Percentiles rank a stretch among this genome's conserved stretches.
These are phyloP conservation scores for Hyphopichia pseudoburtonii DNA, from an alignment of 1,139 yeast species.

Conservation along the genomic window DNA sequence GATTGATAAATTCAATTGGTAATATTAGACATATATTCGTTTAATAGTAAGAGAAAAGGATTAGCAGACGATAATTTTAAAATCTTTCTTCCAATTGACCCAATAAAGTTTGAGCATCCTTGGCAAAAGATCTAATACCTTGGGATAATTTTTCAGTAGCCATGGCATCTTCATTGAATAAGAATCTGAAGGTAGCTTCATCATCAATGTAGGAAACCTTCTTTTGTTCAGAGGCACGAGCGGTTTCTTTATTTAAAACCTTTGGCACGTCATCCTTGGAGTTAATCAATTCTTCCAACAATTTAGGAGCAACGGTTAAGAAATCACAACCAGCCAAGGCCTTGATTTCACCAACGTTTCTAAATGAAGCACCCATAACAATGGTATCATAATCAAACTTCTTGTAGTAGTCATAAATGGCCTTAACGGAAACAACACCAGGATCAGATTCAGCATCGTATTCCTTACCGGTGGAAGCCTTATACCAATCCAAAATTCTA, in stretches of 20 bases:
- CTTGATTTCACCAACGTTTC: slow-evolving; percentile 95
- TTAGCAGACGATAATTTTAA: slow-evolving; percentile 17
- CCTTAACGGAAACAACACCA: slow-evolving; percentile 89
- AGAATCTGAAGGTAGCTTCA: slow-evolving; percentile 89
- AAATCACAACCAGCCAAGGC: slow-evolving; percentile 97
- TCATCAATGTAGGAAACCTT: slow-evolving; percentile 82
- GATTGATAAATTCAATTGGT: no score
- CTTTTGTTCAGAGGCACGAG: slow-evolving; percentile 50
- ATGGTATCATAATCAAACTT: slow-evolving; percentile 94
- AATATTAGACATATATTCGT: background rate
- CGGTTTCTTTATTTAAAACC: slow-evolving; percentile 66
- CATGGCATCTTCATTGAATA: slow-evolving; percentile 95
- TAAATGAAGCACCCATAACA: slow-evolving; percentile 99
- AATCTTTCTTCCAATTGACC: slow-evolving; percentile 75
- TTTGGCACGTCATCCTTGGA: slow-evolving; percentile 78
- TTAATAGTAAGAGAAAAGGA: background rate
- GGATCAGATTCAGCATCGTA: slow-evolving; percentile 86
- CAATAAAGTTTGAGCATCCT: slow-evolving; percentile 86
- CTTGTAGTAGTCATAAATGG: slow-evolving; percentile 96
- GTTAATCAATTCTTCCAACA: slow-evolving; percentile 85
- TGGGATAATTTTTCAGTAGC: slow-evolving; percentile 97
- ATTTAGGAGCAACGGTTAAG: slow-evolving; percentile 92
- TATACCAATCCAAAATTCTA: slow-evolving; percentile 98
- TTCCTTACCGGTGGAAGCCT: slow-evolving; percentile 87
- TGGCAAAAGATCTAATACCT: slow-evolving; percentile 97